Conservation (phyloP, 2,329 filamentous ascomycete species). For the Arachnomyces sp. region DNA sequence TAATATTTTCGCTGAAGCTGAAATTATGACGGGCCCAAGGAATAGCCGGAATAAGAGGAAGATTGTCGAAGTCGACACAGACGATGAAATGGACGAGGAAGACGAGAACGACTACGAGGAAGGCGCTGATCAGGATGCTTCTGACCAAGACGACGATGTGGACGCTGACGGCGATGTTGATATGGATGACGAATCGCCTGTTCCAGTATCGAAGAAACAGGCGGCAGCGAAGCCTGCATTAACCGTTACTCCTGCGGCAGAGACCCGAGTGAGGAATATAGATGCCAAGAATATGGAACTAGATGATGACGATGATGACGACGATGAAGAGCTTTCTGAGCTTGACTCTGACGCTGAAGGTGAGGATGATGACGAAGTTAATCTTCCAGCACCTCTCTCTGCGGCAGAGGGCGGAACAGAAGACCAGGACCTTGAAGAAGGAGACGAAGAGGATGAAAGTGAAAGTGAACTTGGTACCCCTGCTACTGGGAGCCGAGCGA, state of each 20-base stretch:
- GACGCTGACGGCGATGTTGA: conserved; percentile 30
- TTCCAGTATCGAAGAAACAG: conserved; percentile 29
- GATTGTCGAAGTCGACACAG: conserved; percentile 37
- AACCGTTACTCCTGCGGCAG: conserved; percentile 26
- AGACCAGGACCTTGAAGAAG: conserved; percentile 25
- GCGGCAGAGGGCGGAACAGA: conserved; percentile 25
- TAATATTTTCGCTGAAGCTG: conserved; percentile 40
- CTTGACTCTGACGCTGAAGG: conserved; percentile 42
- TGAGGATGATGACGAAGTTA: conserved; percentile 37
- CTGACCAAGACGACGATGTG: conserved; percentile 21
- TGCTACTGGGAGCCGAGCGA: conserved; percentile 44
- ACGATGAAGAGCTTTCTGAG: conserved; percentile 41
- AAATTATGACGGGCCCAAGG: conserved; percentile 38
- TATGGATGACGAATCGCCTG: conserved; percentile 40
- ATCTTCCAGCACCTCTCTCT: conserved; percentile 24
- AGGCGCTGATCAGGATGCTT: conserved; percentile 23
- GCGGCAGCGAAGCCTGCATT: conserved; percentile 27
- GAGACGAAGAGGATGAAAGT: conserved; percentile 19
- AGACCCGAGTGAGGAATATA: conserved; percentile 34
- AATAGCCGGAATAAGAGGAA: conserved; percentile 38
- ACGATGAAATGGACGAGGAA: conserved; percentile 38
- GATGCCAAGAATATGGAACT: conserved; percentile 41
- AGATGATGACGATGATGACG: conserved; percentile 43
- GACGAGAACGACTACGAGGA: conserved; percentile 17
- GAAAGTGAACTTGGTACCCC: conserved; percentile 37